These are phyloP conservation scores for Heliamphora exappendiculata DNA, from an alignment of 148 eudicot species.

Conservation along the genomic window DNA sequence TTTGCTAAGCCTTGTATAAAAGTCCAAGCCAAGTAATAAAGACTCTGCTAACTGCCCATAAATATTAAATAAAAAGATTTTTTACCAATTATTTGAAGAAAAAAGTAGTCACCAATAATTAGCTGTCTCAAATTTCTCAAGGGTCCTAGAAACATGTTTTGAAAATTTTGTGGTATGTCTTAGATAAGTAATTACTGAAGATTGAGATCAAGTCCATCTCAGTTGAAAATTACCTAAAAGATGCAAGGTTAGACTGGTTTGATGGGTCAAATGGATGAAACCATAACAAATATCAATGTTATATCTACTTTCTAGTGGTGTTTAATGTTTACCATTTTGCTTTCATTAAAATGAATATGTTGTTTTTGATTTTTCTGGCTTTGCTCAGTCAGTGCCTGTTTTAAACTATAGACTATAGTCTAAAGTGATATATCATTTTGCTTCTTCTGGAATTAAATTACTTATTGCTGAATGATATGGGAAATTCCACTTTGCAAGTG, in stretches of 20 bases:
- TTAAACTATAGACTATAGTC: too few relatives aligned
- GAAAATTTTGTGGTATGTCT: neutral
- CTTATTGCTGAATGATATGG: neutral
- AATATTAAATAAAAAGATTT: neutral
- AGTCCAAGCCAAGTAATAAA: neutral
- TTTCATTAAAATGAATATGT: neutral
- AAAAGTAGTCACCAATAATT: neutral
- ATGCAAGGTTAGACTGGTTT: conserved; percentile 3
- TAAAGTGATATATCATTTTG: neutral
- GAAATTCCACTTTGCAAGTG: neutral
- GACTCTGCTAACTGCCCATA: neutral
- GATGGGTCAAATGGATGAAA: neutral
- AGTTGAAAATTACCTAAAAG: neutral
- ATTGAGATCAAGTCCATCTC: neutral
- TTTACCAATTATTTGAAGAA: neutral
- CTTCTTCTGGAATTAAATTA: neutral
- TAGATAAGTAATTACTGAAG: neutral
- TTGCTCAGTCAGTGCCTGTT: neutral
- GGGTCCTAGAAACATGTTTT: neutral
- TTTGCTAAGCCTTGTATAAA: too few relatives aligned
- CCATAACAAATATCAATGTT: neutral
- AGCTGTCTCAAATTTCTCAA: neutral
- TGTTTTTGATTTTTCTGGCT: neutral
- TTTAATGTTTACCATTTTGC: neutral
- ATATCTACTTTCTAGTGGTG: neutral